Percentiles rank a stretch among this genome's conserved stretches.
Evolutionary conservation across 768 basidiomycete genomes (phyloP).

Genomic region (Russula foetens): DNA sequence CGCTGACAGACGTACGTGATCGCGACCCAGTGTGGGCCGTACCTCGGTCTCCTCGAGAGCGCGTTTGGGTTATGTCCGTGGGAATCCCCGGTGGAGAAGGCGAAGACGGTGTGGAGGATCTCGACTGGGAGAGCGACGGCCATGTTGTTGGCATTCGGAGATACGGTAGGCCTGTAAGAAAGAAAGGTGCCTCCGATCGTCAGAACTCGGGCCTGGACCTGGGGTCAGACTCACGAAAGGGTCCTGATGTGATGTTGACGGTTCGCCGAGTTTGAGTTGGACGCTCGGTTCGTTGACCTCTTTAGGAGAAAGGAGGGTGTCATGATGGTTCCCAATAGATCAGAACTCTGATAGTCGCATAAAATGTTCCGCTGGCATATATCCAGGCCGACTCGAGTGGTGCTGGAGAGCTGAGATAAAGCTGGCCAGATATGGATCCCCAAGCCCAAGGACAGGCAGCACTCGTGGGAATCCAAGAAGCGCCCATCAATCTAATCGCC

Average conservation of each 20-base stretch:
- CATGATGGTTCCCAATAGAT: background rate
- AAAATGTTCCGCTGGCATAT: background rate
- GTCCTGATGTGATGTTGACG: background rate
- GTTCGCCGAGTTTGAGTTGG: background rate
- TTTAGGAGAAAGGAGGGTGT: background rate
- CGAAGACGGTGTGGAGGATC: background rate
- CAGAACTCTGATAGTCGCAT: background rate
- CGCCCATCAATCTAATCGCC: no score
- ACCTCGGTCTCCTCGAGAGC: background rate
- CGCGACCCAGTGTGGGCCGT: background rate
- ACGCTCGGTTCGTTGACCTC: background rate
- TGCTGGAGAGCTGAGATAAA: background rate
- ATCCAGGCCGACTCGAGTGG: background rate
- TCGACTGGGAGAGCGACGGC: background rate
- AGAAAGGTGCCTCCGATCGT: background rate
- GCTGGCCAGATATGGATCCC: no score
- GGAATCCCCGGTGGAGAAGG: background rate
- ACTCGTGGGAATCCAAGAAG: background rate
- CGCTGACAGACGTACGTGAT: conserved; percentile 1
- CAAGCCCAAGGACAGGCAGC: background rate
- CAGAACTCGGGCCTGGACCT: background rate
- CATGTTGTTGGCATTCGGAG: background rate
- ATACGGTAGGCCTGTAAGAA: background rate
- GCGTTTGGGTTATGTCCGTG: background rate
- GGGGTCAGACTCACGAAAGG: background rate